Percentiles rank a stretch among this genome's conserved stretches.
Evolutionary conservation across 306 rosid species (phyloP).

Genomic region (Lotus japonicus): DNA sequence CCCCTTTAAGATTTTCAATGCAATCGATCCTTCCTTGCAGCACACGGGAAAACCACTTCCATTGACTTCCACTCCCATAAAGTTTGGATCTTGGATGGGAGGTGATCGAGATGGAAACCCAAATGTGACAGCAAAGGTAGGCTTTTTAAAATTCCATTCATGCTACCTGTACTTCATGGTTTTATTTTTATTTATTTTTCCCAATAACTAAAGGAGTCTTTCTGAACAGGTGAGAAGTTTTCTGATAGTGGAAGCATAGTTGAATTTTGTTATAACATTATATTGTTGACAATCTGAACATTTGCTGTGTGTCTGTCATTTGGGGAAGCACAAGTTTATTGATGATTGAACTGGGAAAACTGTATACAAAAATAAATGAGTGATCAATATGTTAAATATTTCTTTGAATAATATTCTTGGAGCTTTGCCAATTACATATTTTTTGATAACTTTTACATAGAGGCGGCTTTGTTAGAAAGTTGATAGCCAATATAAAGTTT

Average conservation of each 20-base stretch:
- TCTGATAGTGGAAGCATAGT: not conserved
- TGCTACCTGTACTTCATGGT: not conserved
- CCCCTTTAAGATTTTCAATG: slow-evolving; percentile 4
- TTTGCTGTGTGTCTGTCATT: not conserved
- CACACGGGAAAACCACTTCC: slow-evolving; percentile 93
- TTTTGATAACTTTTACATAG: not conserved
- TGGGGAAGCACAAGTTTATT: not conserved
- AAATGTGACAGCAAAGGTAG: slow-evolving; percentile 85
- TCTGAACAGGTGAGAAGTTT: slow-evolving; percentile 3
- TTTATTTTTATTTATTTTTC: not conserved
- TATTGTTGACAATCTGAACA: not conserved
- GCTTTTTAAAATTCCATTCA: not conserved
- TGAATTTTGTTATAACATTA: not conserved
- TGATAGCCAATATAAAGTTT: not conserved
- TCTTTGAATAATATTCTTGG: not conserved
- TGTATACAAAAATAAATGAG: not conserved
- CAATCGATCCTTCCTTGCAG: slow-evolving; percentile 28
- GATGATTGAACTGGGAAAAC: not conserved
- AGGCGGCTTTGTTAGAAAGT: not conserved
- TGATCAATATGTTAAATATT: not conserved
- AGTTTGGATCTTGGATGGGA: slow-evolving; percentile 98
- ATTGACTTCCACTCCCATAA: slow-evolving; percentile 83
- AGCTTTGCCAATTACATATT: not conserved
- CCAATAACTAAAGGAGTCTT: not conserved
- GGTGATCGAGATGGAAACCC: slow-evolving; percentile 99